Conservation (phyloP, 192 early-diverging fungal genomes). For the Haplosporangium gracile region DNA sequence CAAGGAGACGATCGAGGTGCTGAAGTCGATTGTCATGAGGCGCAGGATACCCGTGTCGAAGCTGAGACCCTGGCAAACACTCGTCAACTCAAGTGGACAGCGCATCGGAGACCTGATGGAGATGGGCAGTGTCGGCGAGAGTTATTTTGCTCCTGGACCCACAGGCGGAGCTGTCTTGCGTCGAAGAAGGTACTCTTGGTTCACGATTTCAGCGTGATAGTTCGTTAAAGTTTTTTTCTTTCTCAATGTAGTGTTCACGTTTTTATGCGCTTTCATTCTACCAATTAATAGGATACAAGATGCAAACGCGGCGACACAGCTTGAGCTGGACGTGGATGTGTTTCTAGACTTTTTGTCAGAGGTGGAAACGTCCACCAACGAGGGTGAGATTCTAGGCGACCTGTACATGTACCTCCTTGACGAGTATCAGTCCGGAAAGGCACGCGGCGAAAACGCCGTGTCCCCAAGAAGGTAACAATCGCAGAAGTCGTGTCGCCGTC, state of each 20-base stretch:
- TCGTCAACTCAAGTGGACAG: conserved; percentile 3
- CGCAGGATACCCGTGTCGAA: conserved; percentile 26
- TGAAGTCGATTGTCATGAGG: conserved; percentile 64
- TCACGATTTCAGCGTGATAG: conserved; percentile 20
- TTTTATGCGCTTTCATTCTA: background rate
- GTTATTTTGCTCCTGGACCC: conserved; percentile 67
- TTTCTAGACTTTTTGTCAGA: conserved; percentile 76
- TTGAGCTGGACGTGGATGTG: conserved; percentile 67
- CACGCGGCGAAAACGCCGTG: conserved; percentile 39
- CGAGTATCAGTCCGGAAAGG: conserved; percentile 71
- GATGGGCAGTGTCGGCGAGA: conserved; percentile 58
- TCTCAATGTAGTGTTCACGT: background rate
- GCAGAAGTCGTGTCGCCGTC: background rate
- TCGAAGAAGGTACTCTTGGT: conserved; percentile 47
- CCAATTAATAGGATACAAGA: conserved; percentile 26
- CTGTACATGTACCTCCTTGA: conserved; percentile 84
- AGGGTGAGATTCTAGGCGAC: conserved; percentile 72
- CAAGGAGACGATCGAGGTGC: conserved; percentile 40
- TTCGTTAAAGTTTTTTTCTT: conserved; percentile 31
- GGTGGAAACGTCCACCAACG: conserved; percentile 48
- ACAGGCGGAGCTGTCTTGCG: conserved; percentile 65
- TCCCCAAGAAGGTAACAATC: conserved; percentile 61
- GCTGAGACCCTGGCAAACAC: conserved; percentile 35
- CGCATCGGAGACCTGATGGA: conserved; percentile 46
- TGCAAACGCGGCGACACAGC: conserved; percentile 45